Evolutionary conservation across 176 grass and related monocot species (phyloP).

Genomic region (Phyllostachys edulis): DNA sequence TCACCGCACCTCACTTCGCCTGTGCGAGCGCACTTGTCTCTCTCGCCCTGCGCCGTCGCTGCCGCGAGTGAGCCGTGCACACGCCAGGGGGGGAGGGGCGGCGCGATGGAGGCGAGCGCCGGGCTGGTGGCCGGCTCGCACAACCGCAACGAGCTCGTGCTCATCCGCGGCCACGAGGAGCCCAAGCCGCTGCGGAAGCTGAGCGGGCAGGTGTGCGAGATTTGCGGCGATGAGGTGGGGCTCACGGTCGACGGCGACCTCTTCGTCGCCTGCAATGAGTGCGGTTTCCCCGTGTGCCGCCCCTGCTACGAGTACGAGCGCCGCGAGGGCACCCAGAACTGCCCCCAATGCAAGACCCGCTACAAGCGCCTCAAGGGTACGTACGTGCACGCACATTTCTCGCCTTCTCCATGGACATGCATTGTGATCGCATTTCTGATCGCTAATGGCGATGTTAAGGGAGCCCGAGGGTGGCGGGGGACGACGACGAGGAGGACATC

Average conservation of each 20-base stretch:
- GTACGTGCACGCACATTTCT: background rate
- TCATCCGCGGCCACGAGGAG: conserved; percentile 96
- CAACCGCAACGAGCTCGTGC: conserved; percentile 96
- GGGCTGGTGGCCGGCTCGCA: conserved; percentile 87
- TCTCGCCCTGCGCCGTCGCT: background rate
- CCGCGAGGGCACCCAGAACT: conserved; percentile 90
- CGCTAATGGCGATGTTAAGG: conserved; percentile 26
- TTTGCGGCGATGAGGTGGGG: conserved; percentile 87
- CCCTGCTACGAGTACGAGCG: conserved; percentile 99
- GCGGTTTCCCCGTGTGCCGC: conserved; percentile 95
- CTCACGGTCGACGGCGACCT: conserved; percentile 81
- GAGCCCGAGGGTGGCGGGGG: conserved; percentile 76
- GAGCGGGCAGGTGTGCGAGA: conserved; percentile 98
- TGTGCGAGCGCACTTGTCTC: background rate
- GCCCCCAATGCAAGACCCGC: conserved; percentile 97
- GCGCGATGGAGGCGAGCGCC: conserved; percentile 70
- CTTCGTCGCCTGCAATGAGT: conserved; percentile 97
- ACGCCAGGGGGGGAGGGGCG: background rate
- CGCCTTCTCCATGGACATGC: background rate
- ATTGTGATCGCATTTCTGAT: background rate
- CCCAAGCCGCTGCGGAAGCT: conserved; percentile 73
- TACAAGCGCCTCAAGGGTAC: conserved; percentile 98
- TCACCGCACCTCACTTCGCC: background rate
- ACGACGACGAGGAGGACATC: conserved; percentile 91
- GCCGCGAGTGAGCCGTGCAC: background rate